Base-by-base conservation (phyloP, 148 eudicot species). In the Diospyros kaki region DNA sequence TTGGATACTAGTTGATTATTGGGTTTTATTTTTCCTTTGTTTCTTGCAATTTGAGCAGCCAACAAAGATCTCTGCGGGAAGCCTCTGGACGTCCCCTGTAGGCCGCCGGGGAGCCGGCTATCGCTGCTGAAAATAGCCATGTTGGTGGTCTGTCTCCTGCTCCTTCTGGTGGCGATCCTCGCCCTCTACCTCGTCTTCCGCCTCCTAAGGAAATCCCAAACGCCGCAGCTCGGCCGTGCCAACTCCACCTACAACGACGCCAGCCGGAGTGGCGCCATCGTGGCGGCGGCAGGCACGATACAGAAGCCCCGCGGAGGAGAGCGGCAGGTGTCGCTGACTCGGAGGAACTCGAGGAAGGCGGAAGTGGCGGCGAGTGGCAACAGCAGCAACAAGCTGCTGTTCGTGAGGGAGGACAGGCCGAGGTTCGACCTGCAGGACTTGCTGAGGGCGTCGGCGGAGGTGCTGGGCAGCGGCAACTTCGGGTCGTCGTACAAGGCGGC, bases 401-500 rank as follows among this genome's bases (percentile, higher is more conserved):
- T 91, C 51, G 89, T 94, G 40, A 87, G 83, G 67, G 88, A 94
- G 7, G 97, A 87, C 53, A 82, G 88, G 59, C 78, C 81, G 65
- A 84, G 52, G 66, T 91, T 94, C 75, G 94, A 94, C 60, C 76
- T 94, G 73, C 84, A 83, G 38, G 91, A 90, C 76, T 72, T 94
- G 77, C 77, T 94, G 61, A 94, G 88, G 45, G 98, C 98, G 1
- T 91, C 97, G 8, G 98, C 98, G 4, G 93, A 91, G 67, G 92
- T 91, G 66, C 69, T 94, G 79, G 98, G 94, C 59, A 88, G 91
- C n/a, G 97, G 98, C 15, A 86, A 79, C 78, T 91, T 94, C 5
- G 91, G 90, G 48, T 87, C 97, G 0, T 86, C 94, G 3, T 94
- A 94, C 80, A 91, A 94, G 85, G 97, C 94, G 15, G 86, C 80